Conservation (phyloP, 1,139 yeast genomes). For the Yamadazyma kanchanaburiensis region DNA sequence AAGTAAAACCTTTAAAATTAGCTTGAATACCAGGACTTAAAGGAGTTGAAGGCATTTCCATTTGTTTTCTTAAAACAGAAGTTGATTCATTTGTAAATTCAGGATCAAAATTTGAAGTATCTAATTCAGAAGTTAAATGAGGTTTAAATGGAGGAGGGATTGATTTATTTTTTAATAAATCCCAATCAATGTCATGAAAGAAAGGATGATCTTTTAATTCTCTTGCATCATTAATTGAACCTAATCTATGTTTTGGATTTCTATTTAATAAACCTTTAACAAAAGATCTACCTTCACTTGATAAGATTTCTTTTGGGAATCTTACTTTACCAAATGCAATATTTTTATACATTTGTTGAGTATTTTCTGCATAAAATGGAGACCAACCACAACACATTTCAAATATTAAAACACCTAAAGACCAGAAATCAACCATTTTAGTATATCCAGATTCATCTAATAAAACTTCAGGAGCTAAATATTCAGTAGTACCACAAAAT, state of each 20-base stretch:
- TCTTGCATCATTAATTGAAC: slow-evolving; percentile 86
- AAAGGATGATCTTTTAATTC: slow-evolving; percentile 90
- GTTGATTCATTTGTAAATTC: slow-evolving; percentile 93
- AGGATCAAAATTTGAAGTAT: slow-evolving; percentile 95
- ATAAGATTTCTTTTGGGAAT: slow-evolving; percentile 91
- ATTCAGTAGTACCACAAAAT: slow-evolving; percentile 96
- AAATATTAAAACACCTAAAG: slow-evolving; percentile 74
- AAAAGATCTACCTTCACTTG: slow-evolving; percentile 88
- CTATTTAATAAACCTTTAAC: slow-evolving; percentile 92
- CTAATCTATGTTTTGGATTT: slow-evolving; percentile 91
- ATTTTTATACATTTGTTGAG: slow-evolving; percentile 97
- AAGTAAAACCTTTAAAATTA: slow-evolving; percentile 92
- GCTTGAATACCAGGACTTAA: slow-evolving; percentile 93
- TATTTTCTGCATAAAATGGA: slow-evolving; percentile 96
- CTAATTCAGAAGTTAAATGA: slow-evolving; percentile 83
- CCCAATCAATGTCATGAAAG: slow-evolving; percentile 90
- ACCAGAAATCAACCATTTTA: slow-evolving; percentile 87
- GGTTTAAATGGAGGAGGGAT: slow-evolving; percentile 99
- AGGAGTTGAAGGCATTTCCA: slow-evolving; percentile 72
- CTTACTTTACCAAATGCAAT: slow-evolving; percentile 97
- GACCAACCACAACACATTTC: slow-evolving; percentile 99
- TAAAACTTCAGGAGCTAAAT: slow-evolving; percentile 76
- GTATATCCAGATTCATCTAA: slow-evolving; percentile 83
- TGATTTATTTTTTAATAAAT: slow-evolving; percentile 67
- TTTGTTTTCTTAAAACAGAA: slow-evolving; percentile 67